These are phyloP conservation scores for Bothriochloa decipiens DNA, from an alignment of 176 grass and related monocot species.

Conservation along the genomic window DNA sequence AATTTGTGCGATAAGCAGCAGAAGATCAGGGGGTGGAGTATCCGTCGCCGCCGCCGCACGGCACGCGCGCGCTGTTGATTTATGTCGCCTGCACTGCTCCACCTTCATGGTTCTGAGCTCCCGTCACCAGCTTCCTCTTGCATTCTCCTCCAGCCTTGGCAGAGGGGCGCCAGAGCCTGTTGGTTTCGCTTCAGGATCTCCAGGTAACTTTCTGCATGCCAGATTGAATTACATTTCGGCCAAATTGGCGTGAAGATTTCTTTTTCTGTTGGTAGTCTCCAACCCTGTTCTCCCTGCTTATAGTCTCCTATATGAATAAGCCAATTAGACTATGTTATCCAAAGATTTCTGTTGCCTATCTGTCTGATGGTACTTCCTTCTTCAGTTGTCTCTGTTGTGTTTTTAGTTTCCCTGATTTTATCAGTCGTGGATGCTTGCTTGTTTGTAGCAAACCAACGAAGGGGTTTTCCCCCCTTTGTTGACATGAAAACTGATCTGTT, in stretches of 20 bases:
- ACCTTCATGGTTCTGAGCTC: slow-evolving; percentile 53
- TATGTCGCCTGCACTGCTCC: slow-evolving; percentile 51
- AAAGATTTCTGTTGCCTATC: not conserved
- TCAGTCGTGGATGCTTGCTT: not conserved
- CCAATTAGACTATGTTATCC: not conserved
- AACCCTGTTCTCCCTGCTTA: not conserved
- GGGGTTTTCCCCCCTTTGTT: not conserved
- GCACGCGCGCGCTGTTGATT: slow-evolving; percentile 32
- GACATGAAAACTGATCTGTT: not conserved
- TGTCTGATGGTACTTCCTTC: not conserved
- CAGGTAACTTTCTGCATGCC: slow-evolving; percentile 28
- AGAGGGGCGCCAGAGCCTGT: slow-evolving; percentile 30
- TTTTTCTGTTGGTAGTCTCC: not conserved
- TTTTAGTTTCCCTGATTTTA: not conserved
- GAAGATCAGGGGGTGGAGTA: slow-evolving; percentile 16
- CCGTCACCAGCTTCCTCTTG: slow-evolving; percentile 16
- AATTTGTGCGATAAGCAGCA: not conserved
- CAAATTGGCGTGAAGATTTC: not conserved
- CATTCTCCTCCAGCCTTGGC: slow-evolving; percentile 36
- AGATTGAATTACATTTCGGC: not conserved
- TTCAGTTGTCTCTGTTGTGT: slow-evolving; percentile 1
- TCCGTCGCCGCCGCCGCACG: not conserved
- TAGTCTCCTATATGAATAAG: not conserved
- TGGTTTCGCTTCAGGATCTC: slow-evolving; percentile 31
- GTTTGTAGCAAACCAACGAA: not conserved